These are phyloP conservation scores for Backusella tuberculispora DNA, from an alignment of 192 early-diverging fungal species.

Conservation along the genomic window DNA sequence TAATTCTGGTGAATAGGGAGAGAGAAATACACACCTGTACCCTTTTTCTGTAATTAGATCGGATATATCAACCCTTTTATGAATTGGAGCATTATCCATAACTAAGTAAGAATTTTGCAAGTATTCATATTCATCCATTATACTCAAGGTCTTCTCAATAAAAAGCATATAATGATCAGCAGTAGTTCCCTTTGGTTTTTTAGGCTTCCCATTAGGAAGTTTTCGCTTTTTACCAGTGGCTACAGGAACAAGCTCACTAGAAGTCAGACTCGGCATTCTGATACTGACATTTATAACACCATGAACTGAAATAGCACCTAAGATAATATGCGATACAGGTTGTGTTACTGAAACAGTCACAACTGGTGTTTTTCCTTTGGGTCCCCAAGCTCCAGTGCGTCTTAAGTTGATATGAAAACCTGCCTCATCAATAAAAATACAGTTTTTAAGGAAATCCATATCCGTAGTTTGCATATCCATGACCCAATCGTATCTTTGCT, in stretches of 20 bases:
- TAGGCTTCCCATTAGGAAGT: not conserved
- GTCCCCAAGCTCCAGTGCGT: not conserved
- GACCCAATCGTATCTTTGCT: not conserved
- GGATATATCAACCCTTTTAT: too few species aligned
- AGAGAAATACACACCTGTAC: slow-evolving; percentile 9
- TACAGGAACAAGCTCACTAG: too few species aligned
- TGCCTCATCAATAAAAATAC: too few species aligned
- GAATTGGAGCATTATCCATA: slow-evolving; percentile 18
- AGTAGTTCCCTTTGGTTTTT: not conserved
- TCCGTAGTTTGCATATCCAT: not conserved
- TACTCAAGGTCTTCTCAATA: not conserved
- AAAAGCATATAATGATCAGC: not conserved
- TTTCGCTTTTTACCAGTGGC: not conserved
- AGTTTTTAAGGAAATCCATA: too few species aligned
- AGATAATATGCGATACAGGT: not conserved
- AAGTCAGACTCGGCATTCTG: not conserved
- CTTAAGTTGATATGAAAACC: slow-evolving; percentile 3
- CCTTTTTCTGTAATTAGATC: not conserved
- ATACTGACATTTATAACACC: not conserved
- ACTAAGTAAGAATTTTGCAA: not conserved
- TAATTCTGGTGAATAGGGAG: slow-evolving; percentile 8
- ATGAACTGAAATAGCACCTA: not conserved
- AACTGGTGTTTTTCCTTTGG: too few species aligned
- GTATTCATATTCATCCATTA: not conserved
- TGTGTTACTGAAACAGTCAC: too few species aligned